Evolutionary conservation across 768 basidiomycete genomes (phyloP), one percentile per base, ranked within the genome.

Genomic region (Amanita pallidorosea): DNA sequence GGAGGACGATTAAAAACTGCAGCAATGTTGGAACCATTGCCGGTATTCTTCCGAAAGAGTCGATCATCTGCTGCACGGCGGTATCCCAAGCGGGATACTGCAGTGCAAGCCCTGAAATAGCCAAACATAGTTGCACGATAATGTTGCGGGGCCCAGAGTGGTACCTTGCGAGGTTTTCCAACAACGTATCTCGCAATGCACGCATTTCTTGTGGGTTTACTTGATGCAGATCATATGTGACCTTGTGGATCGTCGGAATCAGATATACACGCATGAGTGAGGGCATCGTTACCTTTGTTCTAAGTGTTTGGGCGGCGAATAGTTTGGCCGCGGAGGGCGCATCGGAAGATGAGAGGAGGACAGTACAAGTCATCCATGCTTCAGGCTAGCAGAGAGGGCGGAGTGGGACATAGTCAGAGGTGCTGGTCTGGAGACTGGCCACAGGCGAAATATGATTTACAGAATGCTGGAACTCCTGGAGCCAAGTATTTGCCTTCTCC

Each of bases 381-480:
- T 96, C 91, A 66, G 81, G 77, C 96, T 99, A 79, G 69, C 73
- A 74, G 74, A 78, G 72, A 63, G 67, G 68, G 72, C 70, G 71
- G 69, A 71, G 70, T 73, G 71, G 70, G 70, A 69, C 68, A 73
- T 64, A 65, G 80, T 86, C 74, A 85, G 83, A 83, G 73, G 74
- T 67, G 73, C 65, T 67, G 76, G 73, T 70, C 66, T 70, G 60
- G 72, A 70, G 68, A 73, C 67, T 74, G 76, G 72, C 80, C 77
- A 79, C 68, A 80, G 76, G 78, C 75, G 80, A 82, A 80, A 81
- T 69, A 72, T 72, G 74, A 87, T 81, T 86, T 83, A 97, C 95
- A 74, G 91, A 94, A 75, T 97, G 94, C 73, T 99, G 95, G 66
- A 98, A 99, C 68, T 94, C 92, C 72, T 93, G 87, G 55, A 99